These are phyloP conservation scores for Barnettozyma californica DNA, from an alignment of 805 yeast species.

Conservation along the genomic window DNA sequence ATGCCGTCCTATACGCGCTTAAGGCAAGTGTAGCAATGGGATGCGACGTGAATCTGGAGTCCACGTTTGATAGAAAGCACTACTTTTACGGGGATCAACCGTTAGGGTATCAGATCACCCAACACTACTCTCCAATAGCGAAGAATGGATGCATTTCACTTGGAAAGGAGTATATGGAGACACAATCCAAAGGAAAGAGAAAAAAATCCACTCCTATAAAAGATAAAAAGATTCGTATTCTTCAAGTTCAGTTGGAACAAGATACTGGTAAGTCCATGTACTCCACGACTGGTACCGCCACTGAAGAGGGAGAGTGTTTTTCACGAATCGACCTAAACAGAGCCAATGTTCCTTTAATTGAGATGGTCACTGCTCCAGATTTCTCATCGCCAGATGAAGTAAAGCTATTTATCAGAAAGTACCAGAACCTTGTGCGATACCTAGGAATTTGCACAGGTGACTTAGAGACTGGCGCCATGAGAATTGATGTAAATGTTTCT, in stretches of 20 bases:
- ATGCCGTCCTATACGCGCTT: constrained; percentile 65
- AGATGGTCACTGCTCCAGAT: constrained; percentile 89
- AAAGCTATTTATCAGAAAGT: constrained; percentile 72
- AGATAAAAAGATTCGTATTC: constrained; percentile 50
- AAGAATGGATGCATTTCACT: constrained; percentile 48
- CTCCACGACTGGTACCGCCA: constrained; percentile 20
- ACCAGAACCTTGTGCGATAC: constrained; percentile 64
- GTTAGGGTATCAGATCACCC: constrained; percentile 92
- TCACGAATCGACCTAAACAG: constrained; percentile 74
- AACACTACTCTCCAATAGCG: constrained; percentile 77
- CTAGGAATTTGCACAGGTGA: constrained; percentile 82
- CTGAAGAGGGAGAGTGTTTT: constrained; percentile 16
- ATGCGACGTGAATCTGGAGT: constrained; percentile 46
- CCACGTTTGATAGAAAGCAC: constrained; percentile 88
- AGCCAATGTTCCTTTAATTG: constrained; percentile 81
- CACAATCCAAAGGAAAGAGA: constrained; percentile 22
- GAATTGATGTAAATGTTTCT: constrained; percentile 93
- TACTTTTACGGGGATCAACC: constrained; percentile 97
- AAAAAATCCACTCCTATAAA: constrained; percentile 39
- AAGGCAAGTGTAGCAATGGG: constrained; percentile 68
- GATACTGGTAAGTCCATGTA: constrained; percentile 85
- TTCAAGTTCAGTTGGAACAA: constrained; percentile 88
- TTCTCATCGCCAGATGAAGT: constrained; percentile 64
- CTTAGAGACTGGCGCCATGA: constrained; percentile 88
- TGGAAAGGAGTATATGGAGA: background rate